These are phyloP conservation scores for Phytophthora rubi DNA, from an alignment of 352 stramenopile genomes.

Conservation along the genomic window DNA sequence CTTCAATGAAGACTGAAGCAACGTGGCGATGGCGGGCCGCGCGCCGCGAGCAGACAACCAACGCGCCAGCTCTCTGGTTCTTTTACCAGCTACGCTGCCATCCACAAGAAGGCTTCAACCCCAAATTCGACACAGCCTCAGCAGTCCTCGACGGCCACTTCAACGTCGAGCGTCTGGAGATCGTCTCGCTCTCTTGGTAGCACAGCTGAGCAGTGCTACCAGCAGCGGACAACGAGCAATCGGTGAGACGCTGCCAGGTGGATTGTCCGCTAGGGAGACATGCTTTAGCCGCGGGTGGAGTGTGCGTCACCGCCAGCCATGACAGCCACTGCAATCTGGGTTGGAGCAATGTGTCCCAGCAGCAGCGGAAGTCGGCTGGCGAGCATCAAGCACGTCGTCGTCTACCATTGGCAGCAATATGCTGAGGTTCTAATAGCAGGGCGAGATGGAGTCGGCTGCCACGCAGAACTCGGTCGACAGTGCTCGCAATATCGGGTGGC, in stretches of 20 bases:
- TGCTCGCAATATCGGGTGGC: neutral
- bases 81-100: neutral
- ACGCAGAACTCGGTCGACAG: neutral
- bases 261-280: neutral
- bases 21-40: conserved; percentile 1
- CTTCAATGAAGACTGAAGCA: neutral
- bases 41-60: neutral
- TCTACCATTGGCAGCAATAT: neutral
- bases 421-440: neutral
- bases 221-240: neutral
- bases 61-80: neutral
- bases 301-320: neutral
- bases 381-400: neutral
- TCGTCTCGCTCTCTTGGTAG: neutral
- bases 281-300: too few species aligned
- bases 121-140: too few species aligned
- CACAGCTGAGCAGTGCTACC: too few species aligned
- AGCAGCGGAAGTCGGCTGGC: neutral
- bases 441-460: neutral
- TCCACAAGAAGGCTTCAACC: neutral
- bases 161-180: neutral
- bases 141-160: neutral
- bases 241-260: neutral
- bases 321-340: neutral
- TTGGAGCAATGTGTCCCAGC: neutral